Evolutionary conservation across 768 basidiomycete species (phyloP).

Genomic region (Naganishia kalamii): DNA sequence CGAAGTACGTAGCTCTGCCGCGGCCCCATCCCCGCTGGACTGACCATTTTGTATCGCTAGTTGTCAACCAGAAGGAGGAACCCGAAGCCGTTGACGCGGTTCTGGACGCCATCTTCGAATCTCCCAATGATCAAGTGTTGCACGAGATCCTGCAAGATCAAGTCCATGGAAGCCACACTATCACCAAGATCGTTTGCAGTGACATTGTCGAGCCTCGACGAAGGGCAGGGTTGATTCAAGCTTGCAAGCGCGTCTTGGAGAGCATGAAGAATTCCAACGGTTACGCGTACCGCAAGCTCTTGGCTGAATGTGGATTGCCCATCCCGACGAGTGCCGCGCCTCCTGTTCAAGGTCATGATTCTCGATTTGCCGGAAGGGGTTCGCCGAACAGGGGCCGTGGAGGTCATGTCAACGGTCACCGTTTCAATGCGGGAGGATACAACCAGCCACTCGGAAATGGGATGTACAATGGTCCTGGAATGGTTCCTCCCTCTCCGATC

Average conservation of each 20-base stretch:
- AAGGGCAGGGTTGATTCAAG: constrained; percentile 67
- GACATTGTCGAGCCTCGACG: constrained; percentile 72
- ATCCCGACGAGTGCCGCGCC: constrained; percentile 47
- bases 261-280: constrained; percentile 86
- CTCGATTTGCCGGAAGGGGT: not conserved
- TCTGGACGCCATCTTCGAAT: constrained; percentile 83
- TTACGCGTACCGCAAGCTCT: constrained; percentile 84
- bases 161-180: constrained; percentile 67
- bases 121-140: constrained; percentile 78
- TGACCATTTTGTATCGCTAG: constrained; percentile 21
- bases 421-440: constrained; percentile 11
- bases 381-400: not conserved
- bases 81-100: constrained; percentile 78
- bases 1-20: constrained; percentile 51
- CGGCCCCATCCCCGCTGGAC: not conserved
- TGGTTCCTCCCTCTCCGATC: constrained; percentile 4
- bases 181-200: constrained; percentile 77
- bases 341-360: not conserved
- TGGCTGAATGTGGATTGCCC: constrained; percentile 89
- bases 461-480: constrained; percentile 12
- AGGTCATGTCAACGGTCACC: not conserved
- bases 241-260: constrained; percentile 81
- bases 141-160: constrained; percentile 93
- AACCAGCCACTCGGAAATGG: not conserved
- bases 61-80: constrained; percentile 94